phyloP scores from a whole-genome alignment of 768 basidiomycete genomes.

The Tulasnella calospora region DNA sequence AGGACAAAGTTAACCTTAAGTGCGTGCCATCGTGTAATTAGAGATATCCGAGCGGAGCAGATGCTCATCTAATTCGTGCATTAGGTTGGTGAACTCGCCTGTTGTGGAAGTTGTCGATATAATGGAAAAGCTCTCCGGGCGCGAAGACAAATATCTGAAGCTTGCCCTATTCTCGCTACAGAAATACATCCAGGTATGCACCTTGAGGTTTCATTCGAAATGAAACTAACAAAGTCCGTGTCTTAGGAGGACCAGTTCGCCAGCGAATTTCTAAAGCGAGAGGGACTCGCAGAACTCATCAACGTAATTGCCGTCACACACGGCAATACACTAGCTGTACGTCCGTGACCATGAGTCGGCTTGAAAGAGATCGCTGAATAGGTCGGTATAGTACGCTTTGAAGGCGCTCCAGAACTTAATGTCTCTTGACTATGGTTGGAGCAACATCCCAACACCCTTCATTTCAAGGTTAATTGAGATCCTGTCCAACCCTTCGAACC shows the following conservation, averaged over 20 bases:
- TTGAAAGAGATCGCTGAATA: background rate
- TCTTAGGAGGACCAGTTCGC: slow-evolving; percentile 77
- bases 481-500: slow-evolving; percentile 65
- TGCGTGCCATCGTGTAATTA: slow-evolving; percentile 38
- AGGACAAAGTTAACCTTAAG: slow-evolving; percentile 72
- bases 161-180: slow-evolving; percentile 73
- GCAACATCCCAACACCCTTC: slow-evolving; percentile 62
- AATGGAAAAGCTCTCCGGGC: slow-evolving; percentile 57
- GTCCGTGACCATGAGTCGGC: slow-evolving; percentile 29
- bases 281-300: slow-evolving; percentile 67
- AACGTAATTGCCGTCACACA: slow-evolving; percentile 58
- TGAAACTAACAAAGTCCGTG: background rate
- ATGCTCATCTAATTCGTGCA: slow-evolving; percentile 5
- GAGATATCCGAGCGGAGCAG: background rate
- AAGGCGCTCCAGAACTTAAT: slow-evolving; percentile 82
- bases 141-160: slow-evolving; percentile 57
- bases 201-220: background rate
- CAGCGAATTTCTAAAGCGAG: slow-evolving; percentile 65
- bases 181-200: slow-evolving; percentile 65
- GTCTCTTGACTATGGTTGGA: slow-evolving; percentile 82
- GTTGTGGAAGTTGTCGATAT: slow-evolving; percentile 73
- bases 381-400: slow-evolving; percentile 63
- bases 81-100: slow-evolving; percentile 74
- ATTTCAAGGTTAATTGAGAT: slow-evolving; percentile 45
- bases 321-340: slow-evolving; percentile 82